These are phyloP conservation scores for Stylosanthes scabra DNA, from an alignment of 331 rosid genomes.

Conservation along the genomic window DNA sequence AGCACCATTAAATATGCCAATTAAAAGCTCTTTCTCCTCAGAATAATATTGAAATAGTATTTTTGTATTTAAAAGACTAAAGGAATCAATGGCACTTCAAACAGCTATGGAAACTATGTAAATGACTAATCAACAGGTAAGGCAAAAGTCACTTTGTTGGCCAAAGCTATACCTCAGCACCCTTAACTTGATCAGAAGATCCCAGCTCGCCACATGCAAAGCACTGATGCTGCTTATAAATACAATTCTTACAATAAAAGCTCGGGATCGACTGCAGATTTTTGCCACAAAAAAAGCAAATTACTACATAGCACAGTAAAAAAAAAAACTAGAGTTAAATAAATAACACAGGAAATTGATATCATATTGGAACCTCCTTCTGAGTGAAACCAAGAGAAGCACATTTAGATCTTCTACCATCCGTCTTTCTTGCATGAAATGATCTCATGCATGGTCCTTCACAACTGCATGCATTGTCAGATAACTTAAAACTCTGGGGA, in stretches of 20 bases:
- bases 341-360: conserved; percentile 7
- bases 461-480: conserved; percentile 63
- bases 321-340: not conserved
- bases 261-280: conserved; percentile 60
- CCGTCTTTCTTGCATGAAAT: conserved; percentile 74
- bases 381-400: conserved; percentile 70
- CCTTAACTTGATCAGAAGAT: conserved; percentile 64
- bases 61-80: conserved; percentile 12
- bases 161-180: conserved; percentile 70
- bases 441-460: conserved; percentile 94
- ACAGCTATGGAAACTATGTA: not conserved
- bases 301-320: conserved; percentile 8
- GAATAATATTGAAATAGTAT: not conserved
- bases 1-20: not conserved
- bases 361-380: conserved; percentile 79
- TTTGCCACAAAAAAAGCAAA: conserved; percentile 31
- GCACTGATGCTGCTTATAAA: conserved; percentile 80
- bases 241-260: conserved; percentile 78
- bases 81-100: not conserved
- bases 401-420: conserved; percentile 61
- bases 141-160: conserved; percentile 25
- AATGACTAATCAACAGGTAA: conserved; percentile 11
- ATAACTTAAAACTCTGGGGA: not conserved
- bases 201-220: conserved; percentile 88
- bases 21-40: conserved; percentile 15